Percentiles rank a stretch among this genome's conserved stretches.
These are phyloP conservation scores for Xylaria sp. DNA, from an alignment of 2,329 filamentous ascomycete species.

Conservation along the genomic window DNA sequence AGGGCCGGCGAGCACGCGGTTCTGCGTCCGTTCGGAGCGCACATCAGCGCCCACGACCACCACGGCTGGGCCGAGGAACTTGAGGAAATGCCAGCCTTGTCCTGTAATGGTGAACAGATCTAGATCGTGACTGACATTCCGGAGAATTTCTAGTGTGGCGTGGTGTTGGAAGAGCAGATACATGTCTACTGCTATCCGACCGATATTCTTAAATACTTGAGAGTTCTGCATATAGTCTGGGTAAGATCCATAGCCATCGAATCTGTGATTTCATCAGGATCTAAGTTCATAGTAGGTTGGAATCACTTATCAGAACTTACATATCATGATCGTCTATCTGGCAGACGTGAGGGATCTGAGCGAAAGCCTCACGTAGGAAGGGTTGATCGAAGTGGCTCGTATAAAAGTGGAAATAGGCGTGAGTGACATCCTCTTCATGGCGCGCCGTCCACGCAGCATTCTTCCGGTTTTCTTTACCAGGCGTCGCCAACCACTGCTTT, in stretches of 20 bases:
- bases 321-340: slow-evolving; percentile 98
- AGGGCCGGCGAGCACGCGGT: slow-evolving; percentile 92
- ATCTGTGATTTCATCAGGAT: slow-evolving; percentile 64
- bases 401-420: slow-evolving; percentile 99
- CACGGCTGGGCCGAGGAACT: slow-evolving; percentile 91
- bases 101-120: slow-evolving; percentile 97
- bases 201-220: slow-evolving; percentile 98
- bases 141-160: slow-evolving; percentile 91
- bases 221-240: slow-evolving; percentile 98
- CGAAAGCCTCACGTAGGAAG: slow-evolving; percentile 92
- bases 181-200: slow-evolving; percentile 94
- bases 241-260: slow-evolving; percentile 97
- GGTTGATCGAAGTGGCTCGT: slow-evolving; percentile 98
- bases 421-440: slow-evolving; percentile 93
- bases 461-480: slow-evolving; percentile 91
- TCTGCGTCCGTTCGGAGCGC: slow-evolving; percentile 88
- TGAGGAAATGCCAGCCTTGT: slow-evolving; percentile 98
- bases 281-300: neutral
- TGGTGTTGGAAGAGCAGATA: slow-evolving; percentile 98
- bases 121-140: slow-evolving; percentile 85
- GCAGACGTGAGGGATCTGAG: slow-evolving; percentile 93
- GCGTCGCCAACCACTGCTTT: slow-evolving; percentile 94
- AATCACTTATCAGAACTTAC: slow-evolving; percentile 65
- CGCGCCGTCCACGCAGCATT: slow-evolving; percentile 91
- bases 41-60: slow-evolving; percentile 92